Conservation (phyloP, 2,329 filamentous ascomycete species). For the Neopestalotiopsis sp. region DNA sequence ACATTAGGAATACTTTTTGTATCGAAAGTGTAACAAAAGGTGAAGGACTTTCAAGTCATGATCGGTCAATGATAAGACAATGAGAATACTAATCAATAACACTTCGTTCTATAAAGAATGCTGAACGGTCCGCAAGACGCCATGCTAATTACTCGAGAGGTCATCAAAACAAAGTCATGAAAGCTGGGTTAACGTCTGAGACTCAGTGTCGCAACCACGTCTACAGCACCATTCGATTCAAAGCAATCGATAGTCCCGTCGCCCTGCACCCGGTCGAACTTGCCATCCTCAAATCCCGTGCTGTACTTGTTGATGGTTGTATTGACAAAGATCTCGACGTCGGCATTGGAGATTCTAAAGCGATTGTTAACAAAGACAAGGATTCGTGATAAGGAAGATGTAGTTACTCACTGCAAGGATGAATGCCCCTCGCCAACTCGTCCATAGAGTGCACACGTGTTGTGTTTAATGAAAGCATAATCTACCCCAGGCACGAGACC, state of each 20-base stretch:
- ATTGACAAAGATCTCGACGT: not conserved
- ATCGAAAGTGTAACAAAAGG: too few relatives aligned
- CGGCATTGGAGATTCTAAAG: not conserved
- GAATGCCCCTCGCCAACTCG: not conserved
- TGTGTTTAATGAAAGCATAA: not conserved
- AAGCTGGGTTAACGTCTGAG: not conserved
- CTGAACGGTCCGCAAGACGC: not conserved
- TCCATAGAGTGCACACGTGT: not conserved
- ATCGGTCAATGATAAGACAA: too few relatives aligned
- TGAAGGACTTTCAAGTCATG: too few relatives aligned
- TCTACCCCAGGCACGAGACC: not conserved
- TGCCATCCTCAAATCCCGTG: not conserved
- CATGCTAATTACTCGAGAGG: not conserved
- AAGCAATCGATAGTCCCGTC: not conserved
- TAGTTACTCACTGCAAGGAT: not conserved
- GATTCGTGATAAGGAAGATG: not conserved
- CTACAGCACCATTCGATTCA: not conserved
- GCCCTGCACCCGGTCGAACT: not conserved
- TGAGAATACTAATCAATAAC: not conserved
- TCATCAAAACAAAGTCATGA: not conserved
- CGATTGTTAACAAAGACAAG: not conserved
- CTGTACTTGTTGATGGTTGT: constrained; percentile 2
- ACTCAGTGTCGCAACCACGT: not conserved
- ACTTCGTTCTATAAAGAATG: not conserved
- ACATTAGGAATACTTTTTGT: too few relatives aligned